Evolutionary conservation across 106 monocot genomes (phyloP).

Genomic region (Dendrobium catenatum): DNA sequence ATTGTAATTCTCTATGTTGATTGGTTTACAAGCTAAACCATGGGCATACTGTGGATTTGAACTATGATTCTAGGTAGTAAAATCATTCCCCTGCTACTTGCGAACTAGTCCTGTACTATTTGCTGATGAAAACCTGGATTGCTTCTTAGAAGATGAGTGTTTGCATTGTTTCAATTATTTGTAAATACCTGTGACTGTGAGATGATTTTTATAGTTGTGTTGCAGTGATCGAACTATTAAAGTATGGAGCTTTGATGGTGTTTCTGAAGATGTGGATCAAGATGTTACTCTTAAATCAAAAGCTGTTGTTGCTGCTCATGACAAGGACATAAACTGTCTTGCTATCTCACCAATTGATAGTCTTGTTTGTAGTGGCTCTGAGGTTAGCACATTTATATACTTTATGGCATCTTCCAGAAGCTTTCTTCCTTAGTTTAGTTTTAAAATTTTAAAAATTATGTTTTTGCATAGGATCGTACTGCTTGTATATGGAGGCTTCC

Average conservation of each 20-base stretch:
- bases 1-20: too few species aligned
- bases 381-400: conserved; percentile 30
- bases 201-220: background rate
- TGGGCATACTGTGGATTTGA: background rate
- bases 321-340: conserved; percentile 92
- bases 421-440: background rate
- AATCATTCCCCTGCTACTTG: background rate
- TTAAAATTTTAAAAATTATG: background rate
- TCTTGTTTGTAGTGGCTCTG: conserved; percentile 92
- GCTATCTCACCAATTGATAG: conserved; percentile 85
- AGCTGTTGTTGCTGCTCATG: conserved; percentile 87
- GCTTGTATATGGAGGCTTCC: conserved; percentile 94
- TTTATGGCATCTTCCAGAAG: background rate
- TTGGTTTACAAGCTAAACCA: background rate
- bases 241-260: conserved; percentile 69
- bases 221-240: conserved; percentile 82
- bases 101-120: too few species aligned
- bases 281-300: conserved; percentile 63
- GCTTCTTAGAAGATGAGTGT: background rate
- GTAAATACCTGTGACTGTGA: background rate
- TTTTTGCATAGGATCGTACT: conserved; percentile 63
- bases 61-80: background rate
- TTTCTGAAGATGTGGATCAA: conserved; percentile 28
- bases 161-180: conserved; percentile 1
- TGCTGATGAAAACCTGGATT: background rate